Evolutionary conservation across 2,329 filamentous ascomycete genomes (phyloP), one percentile per base, ranked within the genome.

Genomic region (Aspergillus eucalypticola): DNA sequence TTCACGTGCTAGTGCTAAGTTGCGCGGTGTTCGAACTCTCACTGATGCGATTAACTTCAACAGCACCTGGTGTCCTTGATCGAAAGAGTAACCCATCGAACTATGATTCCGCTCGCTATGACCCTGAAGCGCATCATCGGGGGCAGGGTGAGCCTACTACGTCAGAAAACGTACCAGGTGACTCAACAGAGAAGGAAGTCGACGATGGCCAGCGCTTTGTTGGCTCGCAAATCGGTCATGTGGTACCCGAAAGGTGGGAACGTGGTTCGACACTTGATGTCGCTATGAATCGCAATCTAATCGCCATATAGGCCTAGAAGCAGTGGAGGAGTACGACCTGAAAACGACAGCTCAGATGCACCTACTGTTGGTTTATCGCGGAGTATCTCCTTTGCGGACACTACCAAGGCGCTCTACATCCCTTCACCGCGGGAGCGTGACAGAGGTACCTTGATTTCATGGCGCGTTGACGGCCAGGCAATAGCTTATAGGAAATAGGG

Each of bases 401-500:
- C 60, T n/a, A 60, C 55, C 6, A 67, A 67, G 38, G 65, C 67
- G 25, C 60, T 71, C n/a, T 68, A 70, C 39, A 71, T 70, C 11
- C 67, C 69, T 27, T 66, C 69, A 10, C 69, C 69, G 4, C 61
- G 62, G 6, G 67, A 62, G 44, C 60, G 64, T 7, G 67, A 69
- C 39, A 64, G 57, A 67, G 64, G 67, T 66, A 62, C 8, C n/a
- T 42, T 35, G 3, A 35, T 46, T 32, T 6, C 21, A 23, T 44
- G 19, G 41, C 23, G 8, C n/a, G 25, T 29, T 32, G 8, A 38
- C n/a, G 5, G 6, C 8, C 19, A 8, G 23, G 13, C n/a, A 11
- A 7, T 19, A 39, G 29, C 62, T 67, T 7, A 64, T 46, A 50
- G 35, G 8, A 19, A 38, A 59, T 42, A 72, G 69, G 70, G 8